phyloP scores from a whole-genome alignment of 2,329 filamentous ascomycete species.

The Pseudovirgaria hyperparasitica region DNA sequence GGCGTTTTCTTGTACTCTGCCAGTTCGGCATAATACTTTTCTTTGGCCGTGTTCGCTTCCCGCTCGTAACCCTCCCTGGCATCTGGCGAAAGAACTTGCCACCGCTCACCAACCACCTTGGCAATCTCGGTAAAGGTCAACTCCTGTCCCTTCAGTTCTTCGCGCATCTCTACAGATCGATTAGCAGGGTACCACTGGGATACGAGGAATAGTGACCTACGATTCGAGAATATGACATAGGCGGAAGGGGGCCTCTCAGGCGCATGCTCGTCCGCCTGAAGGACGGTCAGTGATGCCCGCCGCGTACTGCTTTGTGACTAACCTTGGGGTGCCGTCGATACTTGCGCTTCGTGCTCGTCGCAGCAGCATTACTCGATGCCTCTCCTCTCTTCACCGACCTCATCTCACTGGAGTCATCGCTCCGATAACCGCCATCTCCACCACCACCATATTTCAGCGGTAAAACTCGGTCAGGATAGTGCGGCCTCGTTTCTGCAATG shows the following conservation, averaged over 20 bases:
- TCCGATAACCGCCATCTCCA: constrained; percentile 43
- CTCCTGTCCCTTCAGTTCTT: constrained; percentile 62
- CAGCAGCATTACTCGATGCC: constrained; percentile 23
- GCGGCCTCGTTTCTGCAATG: constrained; percentile 60
- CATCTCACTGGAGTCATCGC: constrained; percentile 40
- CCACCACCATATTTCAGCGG: constrained; percentile 29
- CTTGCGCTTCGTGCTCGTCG: constrained; percentile 48
- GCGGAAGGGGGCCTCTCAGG: constrained; percentile 70
- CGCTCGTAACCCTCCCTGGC: constrained; percentile 63
- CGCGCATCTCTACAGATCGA: constrained; percentile 50
- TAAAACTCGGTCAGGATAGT: constrained; percentile 23
- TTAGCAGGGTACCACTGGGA: constrained; percentile 9
- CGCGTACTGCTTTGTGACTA: constrained; percentile 9
- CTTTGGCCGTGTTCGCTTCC: constrained; percentile 60
- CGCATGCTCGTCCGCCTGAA: constrained; percentile 61
- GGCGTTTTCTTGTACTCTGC: constrained; percentile 66
- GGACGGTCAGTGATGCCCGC: constrained; percentile 6
- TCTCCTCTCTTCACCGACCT: constrained; percentile 29
- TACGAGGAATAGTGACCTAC: constrained; percentile 34
- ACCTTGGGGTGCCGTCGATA: constrained; percentile 70
- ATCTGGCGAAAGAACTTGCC: constrained; percentile 55
- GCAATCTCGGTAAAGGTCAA: constrained; percentile 75
- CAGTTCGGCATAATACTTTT: constrained; percentile 62
- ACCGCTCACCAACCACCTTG: constrained; percentile 69
- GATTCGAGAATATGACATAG: constrained; percentile 78